Base-by-base conservation (phyloP, 2,329 filamentous ascomycete species). In the Claviceps monticola region DNA sequence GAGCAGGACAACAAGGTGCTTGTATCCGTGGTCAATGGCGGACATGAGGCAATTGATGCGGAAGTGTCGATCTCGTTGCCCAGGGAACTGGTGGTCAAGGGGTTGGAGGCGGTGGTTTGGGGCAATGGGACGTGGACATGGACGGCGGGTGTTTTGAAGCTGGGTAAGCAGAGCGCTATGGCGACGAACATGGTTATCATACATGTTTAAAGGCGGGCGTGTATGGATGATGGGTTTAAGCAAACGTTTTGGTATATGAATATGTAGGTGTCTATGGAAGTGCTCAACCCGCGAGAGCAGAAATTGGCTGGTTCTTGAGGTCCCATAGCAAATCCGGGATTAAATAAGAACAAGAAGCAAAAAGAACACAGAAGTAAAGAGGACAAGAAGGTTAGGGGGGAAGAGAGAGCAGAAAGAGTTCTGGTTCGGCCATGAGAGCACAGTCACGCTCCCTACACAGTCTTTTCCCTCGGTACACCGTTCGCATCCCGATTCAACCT, bases 401-500 rank as follows among this genome's bases (percentile, higher is more conserved):
- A 23, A 9, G 4, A 43, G 41, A 23, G 5, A 43, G 19, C 17
- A 11, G 9, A 23, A 43, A 23, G 11, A 5, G 41, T 23, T 43
- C 19, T 14, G 5, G 13, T 21, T 43, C 41, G 14, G 9, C 16
- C 41, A 11, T 34, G 9, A 34, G 29, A 34, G 9, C 41, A 43
- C 11, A 21, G 11, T 21, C 42, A 41, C 21, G 21, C 21, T 26
- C 26, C 4, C 23, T 45, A 16, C 14, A 26, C 21, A 34, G n/a
- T 17, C 17, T 5, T 4, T 36, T 23, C 16, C 19, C 53, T 56
- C 13, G 47, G 38, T n/a, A 53, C 51, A 0, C 60, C 62, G 34
- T 56, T 51, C 42, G 56, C 57, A 49, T 61, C 56, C 34, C 62
- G 58, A 4, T 58, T 56, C 56, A 70, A 54, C 42, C 68, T 61